Percentiles rank a stretch among this genome's conserved stretches.
Conservation (phyloP, 2,329 filamentous ascomycete genomes). For the Pseudogymnoascus sp. region DNA sequence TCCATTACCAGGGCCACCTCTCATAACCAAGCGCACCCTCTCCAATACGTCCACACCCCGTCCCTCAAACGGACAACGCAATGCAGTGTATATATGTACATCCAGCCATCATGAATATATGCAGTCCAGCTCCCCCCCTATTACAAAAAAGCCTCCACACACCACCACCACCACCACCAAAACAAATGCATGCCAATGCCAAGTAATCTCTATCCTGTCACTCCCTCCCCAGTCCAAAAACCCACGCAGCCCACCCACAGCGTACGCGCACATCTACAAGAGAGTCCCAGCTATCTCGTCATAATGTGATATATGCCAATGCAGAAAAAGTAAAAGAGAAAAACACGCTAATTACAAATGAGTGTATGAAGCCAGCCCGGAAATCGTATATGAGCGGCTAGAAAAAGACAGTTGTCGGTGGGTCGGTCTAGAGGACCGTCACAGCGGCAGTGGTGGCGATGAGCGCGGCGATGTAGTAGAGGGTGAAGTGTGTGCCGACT, state of each 20-base stretch:
- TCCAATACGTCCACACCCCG: not conserved
- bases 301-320: not conserved
- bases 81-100: constrained; percentile 4
- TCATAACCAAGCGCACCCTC: not conserved
- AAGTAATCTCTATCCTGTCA: not conserved
- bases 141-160: not conserved
- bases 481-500: not conserved
- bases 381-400: not conserved
- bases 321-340: not conserved
- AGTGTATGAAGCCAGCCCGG: not conserved
- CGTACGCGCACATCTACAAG: not conserved
- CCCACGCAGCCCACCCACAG: not conserved
- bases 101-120: constrained; percentile 6
- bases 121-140: not conserved
- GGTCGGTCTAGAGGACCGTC: not conserved
- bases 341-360: constrained; percentile 5
- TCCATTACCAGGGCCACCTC: not conserved
- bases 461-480: not conserved
- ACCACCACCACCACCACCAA: not conserved
- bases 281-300: constrained; percentile 4
- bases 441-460: not conserved
- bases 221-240: not conserved
- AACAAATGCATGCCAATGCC: not conserved
- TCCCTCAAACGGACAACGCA: constrained; percentile 3
- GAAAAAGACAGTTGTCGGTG: not conserved